Percentiles rank a stretch among this genome's conserved stretches.
Conservation (phyloP, 768 basidiomycete species). For the Coprinopsis strossmayeri region DNA sequence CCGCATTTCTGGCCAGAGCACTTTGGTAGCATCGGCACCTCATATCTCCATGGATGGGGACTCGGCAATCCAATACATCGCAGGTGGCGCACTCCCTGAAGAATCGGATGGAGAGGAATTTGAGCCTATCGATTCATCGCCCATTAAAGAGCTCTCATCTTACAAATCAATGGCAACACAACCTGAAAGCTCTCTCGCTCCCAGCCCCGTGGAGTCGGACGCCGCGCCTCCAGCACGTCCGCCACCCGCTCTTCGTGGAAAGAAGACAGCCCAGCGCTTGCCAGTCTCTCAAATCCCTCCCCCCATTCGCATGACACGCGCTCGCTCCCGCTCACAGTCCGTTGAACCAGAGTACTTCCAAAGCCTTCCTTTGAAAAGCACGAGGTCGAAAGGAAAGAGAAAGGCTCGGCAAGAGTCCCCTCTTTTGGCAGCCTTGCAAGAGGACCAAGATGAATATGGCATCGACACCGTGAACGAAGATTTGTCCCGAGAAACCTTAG, state of each 20-base stretch:
- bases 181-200: no score
- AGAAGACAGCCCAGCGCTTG: no score
- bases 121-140: no score
- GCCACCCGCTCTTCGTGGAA: neutral
- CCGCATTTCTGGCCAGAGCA: constrained; percentile 1
- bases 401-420: neutral
- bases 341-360: constrained; percentile 14
- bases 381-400: constrained; percentile 5
- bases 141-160: no score
- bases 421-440: constrained; percentile 11
- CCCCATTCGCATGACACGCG: constrained; percentile 2
- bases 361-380: constrained; percentile 5
- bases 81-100: no score
- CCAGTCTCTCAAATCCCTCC: neutral
- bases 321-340: constrained; percentile 4
- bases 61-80: neutral
- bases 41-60: neutral
- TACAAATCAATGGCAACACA: no score
- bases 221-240: neutral
- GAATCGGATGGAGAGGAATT: neutral
- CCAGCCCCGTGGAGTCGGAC: no score
- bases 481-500: constrained; percentile 14
- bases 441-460: constrained; percentile 2
- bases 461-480: neutral
- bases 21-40: neutral